A percentile compares a stretch with the other conserved stretches of the same genome.
These are phyloP conservation scores for Medicago truncatula DNA, from an alignment of 306 rosid species.

Conservation along the genomic window MtrunA17r5.0-ANR NC_053047.1:1383001-1383500, in stretches of 20 bases:
- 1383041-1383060: no score
- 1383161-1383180: no score
- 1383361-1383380: slow-evolving; percentile 91
- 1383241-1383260: background rate
- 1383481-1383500: slow-evolving; percentile 70
- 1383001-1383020: no score
- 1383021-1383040: no score
- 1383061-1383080: no score
- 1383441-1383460: slow-evolving; percentile 65
- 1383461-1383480: slow-evolving; percentile 71
- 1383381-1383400: slow-evolving; percentile 96
- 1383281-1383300: background rate
- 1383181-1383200: background rate
- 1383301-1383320: background rate
- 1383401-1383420: slow-evolving; percentile 71
- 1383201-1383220: no score
- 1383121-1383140: background rate
- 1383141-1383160: background rate
- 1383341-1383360: slow-evolving; percentile 92
- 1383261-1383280: no score
- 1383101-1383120: no score
- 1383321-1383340: slow-evolving; percentile 87
- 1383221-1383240: no score
- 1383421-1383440: slow-evolving; percentile 86
- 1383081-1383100: background rate